Evolutionary conservation across 129 eudicot genomes (phyloP), one percentile per base, ranked within the genome.

Genomic region (Oenanthe sinensis): DNA sequence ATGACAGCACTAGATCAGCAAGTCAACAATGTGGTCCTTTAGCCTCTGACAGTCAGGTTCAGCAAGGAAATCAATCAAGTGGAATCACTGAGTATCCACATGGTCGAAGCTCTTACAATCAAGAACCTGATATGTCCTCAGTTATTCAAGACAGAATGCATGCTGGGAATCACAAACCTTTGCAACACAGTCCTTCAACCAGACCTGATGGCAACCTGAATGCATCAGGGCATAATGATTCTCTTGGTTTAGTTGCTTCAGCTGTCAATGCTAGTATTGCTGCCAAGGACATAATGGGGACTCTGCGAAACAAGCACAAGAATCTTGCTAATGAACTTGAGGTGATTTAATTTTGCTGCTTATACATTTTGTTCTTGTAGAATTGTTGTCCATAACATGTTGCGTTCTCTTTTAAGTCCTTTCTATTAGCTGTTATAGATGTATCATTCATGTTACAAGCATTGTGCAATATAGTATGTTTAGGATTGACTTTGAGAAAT

Each of bases 71-170:
- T 40, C 94, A 91, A 80, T 80, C 96, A 54, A 83, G 81, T 24
- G 85, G 88, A 72, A 84, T 83, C 75, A 86, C 78, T 76, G 88
- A 86, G 71, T 82, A 91, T 19, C 93, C 91, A 48, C 96, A 89
- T 70, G 93, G 90, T 20, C 87, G 87, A 71, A 87, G 70, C 83
- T 88, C 91, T 55, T 92, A 87, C 85, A 87, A 82, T 60, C 98
- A 87, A 85, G 97, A 95, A 76, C 81, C 92, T 83, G 98, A 91
- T 70, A 85, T 96, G 77, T 78, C 93, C n/a, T 75, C 85, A 54
- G 83, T 77, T 74, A 82, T 76, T 77, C 96, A 95, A 68, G 89
- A 90, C 69, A 75, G 81, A 65, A 69, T 37, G 45, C 44, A 37
- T 36, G 45, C 74, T 20, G 91, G 91, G 33, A 92, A 81, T 79